Percentiles rank a stretch among this genome's conserved stretches.
Conservation (phyloP, 768 basidiomycete species). For the Boletus sensibilis region DNA sequence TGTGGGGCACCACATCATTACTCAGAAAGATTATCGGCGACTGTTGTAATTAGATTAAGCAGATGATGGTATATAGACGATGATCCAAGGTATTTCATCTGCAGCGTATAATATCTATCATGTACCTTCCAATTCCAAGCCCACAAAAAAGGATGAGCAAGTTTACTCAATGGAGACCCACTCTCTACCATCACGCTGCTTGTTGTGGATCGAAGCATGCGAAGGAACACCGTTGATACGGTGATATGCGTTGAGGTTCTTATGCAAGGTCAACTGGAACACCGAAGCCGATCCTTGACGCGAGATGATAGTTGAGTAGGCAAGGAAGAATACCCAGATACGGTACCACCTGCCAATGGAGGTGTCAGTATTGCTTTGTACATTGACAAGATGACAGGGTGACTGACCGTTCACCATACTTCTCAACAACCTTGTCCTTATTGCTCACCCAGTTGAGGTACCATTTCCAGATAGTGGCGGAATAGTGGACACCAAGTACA, state of each 20-base stretch:
- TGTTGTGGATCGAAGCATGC: conserved; percentile 78
- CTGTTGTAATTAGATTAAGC: conserved; percentile 26
- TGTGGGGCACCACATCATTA: not conserved
- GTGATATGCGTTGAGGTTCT: conserved; percentile 95
- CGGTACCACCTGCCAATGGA: conserved; percentile 68
- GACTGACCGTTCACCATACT: conserved; percentile 76
- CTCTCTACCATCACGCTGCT: conserved; percentile 30
- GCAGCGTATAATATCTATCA: conserved; percentile 2
- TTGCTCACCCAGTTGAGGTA: conserved; percentile 97
- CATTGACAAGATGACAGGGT: not conserved
- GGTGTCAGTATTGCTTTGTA: not conserved
- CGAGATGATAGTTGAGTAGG: conserved; percentile 81
- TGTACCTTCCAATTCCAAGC: not conserved
- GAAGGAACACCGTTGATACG: conserved; percentile 81
- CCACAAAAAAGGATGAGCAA: not conserved
- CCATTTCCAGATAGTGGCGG: conserved; percentile 87
- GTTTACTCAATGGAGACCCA: conserved; percentile 27
- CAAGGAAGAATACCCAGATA: conserved; percentile 97
- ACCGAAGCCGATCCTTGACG: conserved; percentile 89
- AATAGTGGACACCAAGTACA: conserved; percentile 96
- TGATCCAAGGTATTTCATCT: conserved; percentile 13
- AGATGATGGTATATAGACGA: conserved; percentile 22
- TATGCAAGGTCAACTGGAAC: conserved; percentile 97
- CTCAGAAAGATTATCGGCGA: not conserved
- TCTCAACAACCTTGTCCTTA: conserved; percentile 82